Evolutionary conservation across 768 basidiomycete species (phyloP).

Genomic region (Lactarius sanguifluus): DNA sequence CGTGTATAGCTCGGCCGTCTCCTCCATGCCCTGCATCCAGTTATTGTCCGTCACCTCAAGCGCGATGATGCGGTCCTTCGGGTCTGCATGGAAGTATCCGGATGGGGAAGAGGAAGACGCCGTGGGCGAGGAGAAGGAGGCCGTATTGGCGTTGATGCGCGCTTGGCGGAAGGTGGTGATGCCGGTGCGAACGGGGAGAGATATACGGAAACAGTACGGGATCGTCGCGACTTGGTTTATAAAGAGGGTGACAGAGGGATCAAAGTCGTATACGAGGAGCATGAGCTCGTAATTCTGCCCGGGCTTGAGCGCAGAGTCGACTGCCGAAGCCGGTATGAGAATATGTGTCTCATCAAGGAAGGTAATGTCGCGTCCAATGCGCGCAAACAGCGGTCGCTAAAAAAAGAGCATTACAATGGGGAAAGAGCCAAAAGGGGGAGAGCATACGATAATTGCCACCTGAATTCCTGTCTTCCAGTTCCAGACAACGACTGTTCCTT

Average conservation of each 20-base stretch:
- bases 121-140: slow-evolving; percentile 17
- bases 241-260: not conserved
- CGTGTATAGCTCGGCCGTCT: slow-evolving; percentile 9
- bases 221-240: not conserved
- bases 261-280: slow-evolving; percentile 13
- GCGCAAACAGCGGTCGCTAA: slow-evolving; percentile 14
- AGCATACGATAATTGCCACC: slow-evolving; percentile 12
- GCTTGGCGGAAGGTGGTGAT: slow-evolving; percentile 9
- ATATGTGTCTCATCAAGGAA: slow-evolving; percentile 22
- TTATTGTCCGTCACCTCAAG: slow-evolving; percentile 19
- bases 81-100: slow-evolving; percentile 19
- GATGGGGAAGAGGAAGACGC: not conserved
- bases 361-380: slow-evolving; percentile 12
- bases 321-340: slow-evolving; percentile 11
- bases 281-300: slow-evolving; percentile 15
- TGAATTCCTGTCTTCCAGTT: slow-evolving; percentile 21
- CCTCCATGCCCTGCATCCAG: slow-evolving; percentile 13
- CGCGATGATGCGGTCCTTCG: slow-evolving; percentile 17
- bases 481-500: slow-evolving; percentile 13
- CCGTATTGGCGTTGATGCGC: slow-evolving; percentile 14
- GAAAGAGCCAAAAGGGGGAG: too few species aligned
- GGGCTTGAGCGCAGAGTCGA: slow-evolving; percentile 12
- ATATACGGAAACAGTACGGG: slow-evolving; percentile 15
- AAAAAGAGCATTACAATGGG: not conserved
- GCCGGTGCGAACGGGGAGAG: slow-evolving; percentile 15